Evolutionary conservation across 148 eudicot species (phyloP), one percentile per base, ranked within the genome.

Genomic region (Chenopodium berlandieri): DNA sequence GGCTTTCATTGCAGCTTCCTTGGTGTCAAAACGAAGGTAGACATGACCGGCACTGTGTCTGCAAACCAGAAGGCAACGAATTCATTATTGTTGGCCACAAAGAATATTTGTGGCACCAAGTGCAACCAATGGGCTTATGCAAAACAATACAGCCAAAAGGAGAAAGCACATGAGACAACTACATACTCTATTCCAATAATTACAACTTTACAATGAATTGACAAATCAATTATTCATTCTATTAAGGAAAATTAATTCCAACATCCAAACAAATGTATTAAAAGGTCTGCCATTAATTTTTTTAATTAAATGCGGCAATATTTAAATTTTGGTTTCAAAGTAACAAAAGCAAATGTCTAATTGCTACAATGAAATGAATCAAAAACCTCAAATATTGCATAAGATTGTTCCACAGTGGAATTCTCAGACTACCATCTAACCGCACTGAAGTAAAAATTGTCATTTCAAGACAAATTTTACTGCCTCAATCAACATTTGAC

Each of bases 21-120:
- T 89, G 83, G 80, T 91, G 50, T 91, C 92, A 73, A 92, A 95
- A 79, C 94, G 91, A 75, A 95, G 77, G 88, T 93, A 95, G 58
- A 95, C 97, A 84, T 95, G 92, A 72, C 97, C 98, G 78, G 98
- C 91, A 78, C 93, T 94, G 78, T 92, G 90, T 88, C 97, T 94
- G 92, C 65, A 80, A 44, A 63, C 70, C 22, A 69, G 30, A 77
- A 56, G 71, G 50, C 44, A 44, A 52, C n/a, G 6, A 9, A 71
- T 71, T 22, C 11, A 82, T 27, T 22, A 73, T 34, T 44, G 75
- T 40, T 8, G 25, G 13, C 22, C 54, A 7, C 22, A 71, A 19
- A n/a, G 66, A 62, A 20, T 20, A 62, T 62, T 9, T 62, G 1
- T 1, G 48, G n/a, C 25, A 34, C 11, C 17, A 37, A 70, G 47